Base-by-base conservation (phyloP, 129 eudicot species). In the Pulicaria dysenterica region DNA sequence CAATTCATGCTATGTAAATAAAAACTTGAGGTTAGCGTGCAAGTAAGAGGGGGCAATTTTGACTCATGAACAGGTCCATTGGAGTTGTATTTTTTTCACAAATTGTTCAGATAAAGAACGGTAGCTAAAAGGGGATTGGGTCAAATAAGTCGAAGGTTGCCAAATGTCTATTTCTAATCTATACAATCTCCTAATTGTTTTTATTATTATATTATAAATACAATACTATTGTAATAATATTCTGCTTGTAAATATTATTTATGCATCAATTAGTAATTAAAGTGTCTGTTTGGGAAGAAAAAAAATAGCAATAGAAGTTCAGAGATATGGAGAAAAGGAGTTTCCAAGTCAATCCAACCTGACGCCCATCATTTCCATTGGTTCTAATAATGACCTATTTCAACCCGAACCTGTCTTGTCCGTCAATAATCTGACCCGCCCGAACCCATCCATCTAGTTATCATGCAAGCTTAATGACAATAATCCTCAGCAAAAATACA, bases 381-480 rank as follows among this genome's bases (percentile, higher is more conserved):
- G 0, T 11, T 34, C 43, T 0, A 58, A 34, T 1, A 37, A 36
- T 36, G 42, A 58, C 40, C 15, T 8, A 15, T 58, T 58, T 8
- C 63, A 10, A 24, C 34, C 4, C 13, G 47, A n/a, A n/a, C 57
- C 4, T 14, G 24, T 24, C 31, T 24, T 24, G 31, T 2, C 31
- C 31, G 31, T 24, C 2, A 24, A 24, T 56, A 7, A 3, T 2
- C 36, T 31, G 10, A 49, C 37, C 72, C 34, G 19, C 58, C 58
- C 13, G 41, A 24, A 58, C 16, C 44, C 44, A 3, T 41, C 41
- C 41, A 58, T 58, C 17, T 34, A 37, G 64, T 31, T 5, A 57
- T 57, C 63, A 57, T 10, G 39, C 40, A 34, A 57, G 60, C 39
- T 45, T 6, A 14, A 19, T 37, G 65, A 74, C 51, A 59, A 17